Base-by-base conservation (phyloP, 2,329 filamentous ascomycete genomes). In the Fusarium anguioides region DNA sequence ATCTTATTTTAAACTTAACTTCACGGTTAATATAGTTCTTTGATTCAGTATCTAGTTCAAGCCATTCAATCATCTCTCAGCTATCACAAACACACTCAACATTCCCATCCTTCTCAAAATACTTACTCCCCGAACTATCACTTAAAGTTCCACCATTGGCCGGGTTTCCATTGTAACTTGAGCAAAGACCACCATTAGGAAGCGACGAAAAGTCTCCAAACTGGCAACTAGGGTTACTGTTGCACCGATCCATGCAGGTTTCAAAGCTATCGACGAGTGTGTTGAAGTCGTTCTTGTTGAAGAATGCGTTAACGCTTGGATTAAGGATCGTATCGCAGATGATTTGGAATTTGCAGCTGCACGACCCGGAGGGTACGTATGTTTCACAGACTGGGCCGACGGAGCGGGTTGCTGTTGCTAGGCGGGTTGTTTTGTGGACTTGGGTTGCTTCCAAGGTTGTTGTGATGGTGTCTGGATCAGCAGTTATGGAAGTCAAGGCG, bases 101-200 rank as follows among this genome's bases (percentile, higher is more conserved):
- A 21, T 55, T 55, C 8, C 52, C 45, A 5, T 55, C 26, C 21
- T 55, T 55, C 21, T 55, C 35, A 5, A 23, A 51, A 21, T 51
- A 55, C 4, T 24, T 40, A 2, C 4, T 5, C 7, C 21, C 20
- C n/a, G n/a, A n/a, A 1, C 14, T 11, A 1, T 0, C 0, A 4
- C 8, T 3, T 0, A 4, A 0, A 21, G 44, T 23, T 2, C 15
- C 1, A 21, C n/a, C 17, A 6, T n/a, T 1, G 11, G 33, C 47
- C 3, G 20, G 7, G 10, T n/a, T 9, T 2, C 27, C 21, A 10
- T 26, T 12, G 1, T 40, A 51, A 1, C 9, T 40, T 4, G 45
- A 55, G 26, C 26, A 55, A 33, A 55, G 45, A 11, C 52, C 45
- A 3, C 51, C 26, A 3, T 8, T 15, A 3, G 10, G 4, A 18